Evolutionary conservation across 192 early-diverging fungal genomes (phyloP).

Genomic region (Spinellus fusiger): DNA sequence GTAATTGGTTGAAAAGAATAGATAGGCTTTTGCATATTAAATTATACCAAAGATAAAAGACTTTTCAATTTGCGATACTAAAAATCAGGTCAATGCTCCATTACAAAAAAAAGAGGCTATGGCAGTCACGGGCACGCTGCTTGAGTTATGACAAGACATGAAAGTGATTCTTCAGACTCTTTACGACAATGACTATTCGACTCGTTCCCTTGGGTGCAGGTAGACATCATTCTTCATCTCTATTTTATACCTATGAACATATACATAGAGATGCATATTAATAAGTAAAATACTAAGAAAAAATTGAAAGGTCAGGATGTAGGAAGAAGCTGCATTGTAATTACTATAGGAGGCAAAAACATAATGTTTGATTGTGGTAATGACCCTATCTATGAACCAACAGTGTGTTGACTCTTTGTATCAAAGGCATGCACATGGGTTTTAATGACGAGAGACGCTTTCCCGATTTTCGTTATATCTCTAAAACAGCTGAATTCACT

Average conservation of each 20-base stretch:
- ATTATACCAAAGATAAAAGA: no score
- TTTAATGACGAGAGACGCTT: conserved; percentile 89
- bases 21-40: no score
- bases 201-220: conserved; percentile 59
- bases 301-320: conserved; percentile 79
- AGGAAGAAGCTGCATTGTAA: conserved; percentile 76
- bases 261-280: neutral
- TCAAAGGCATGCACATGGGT: conserved; percentile 92
- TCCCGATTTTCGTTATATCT: conserved; percentile 93
- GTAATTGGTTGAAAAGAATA: no score
- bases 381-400: neutral
- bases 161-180: no score
- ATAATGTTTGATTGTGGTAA: conserved; percentile 87
- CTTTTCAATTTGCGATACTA: no score
- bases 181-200: conserved; percentile 53
- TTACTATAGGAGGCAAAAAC: conserved; percentile 71
- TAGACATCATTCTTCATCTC: conserved; percentile 5
- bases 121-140: no score
- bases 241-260: neutral
- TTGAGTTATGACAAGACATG: no score
- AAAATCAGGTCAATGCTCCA: no score
- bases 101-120: no score
- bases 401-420: neutral
- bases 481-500: conserved; percentile 74
- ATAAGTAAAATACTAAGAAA: neutral